Percentiles rank a stretch among this genome's conserved stretches.
phyloP scores from a whole-genome alignment of 129 eudicot species.

The Flaveria sonorensis region DNA sequence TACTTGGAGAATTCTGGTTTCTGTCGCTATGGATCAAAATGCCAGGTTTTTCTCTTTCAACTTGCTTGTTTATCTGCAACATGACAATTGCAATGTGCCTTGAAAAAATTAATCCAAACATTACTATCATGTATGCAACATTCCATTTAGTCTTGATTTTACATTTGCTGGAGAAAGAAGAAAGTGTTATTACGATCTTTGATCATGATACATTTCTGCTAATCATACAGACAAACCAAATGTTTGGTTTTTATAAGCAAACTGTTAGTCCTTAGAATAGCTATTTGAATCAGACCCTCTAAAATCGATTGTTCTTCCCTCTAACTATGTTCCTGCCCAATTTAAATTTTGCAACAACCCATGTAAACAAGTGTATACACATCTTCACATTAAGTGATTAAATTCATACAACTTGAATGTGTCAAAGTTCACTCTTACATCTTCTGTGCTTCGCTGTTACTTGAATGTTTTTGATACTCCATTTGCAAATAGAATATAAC shows the following conservation, averaged over 20 bases:
- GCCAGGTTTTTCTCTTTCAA: conserved; percentile 37
- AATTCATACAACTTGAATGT: conserved; percentile 15
- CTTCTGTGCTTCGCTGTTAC: conserved; percentile 10
- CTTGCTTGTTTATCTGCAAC: conserved; percentile 16
- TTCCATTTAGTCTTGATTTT: conserved; percentile 4
- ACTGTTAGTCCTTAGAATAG: not conserved
- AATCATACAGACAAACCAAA: conserved; percentile 11
- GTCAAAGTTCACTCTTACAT: not conserved
- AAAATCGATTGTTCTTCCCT: not conserved
- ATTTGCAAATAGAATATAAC: not conserved
- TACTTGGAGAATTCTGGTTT: conserved; percentile 38
- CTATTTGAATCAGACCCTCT: conserved; percentile 12
- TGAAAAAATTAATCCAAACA: not conserved
- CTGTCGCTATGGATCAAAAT: conserved; percentile 37
- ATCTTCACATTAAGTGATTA: not conserved
- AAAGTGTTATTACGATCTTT: not conserved
- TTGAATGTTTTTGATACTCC: not conserved
- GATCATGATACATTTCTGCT: conserved; percentile 11
- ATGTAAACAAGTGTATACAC: not conserved
- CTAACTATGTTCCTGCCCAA: not conserved
- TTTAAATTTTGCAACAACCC: conserved; percentile 3
- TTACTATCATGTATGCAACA: not conserved
- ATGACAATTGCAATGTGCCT: conserved; percentile 24
- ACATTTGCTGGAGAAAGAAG: conserved; percentile 14
- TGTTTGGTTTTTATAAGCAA: not conserved